Conservation (phyloP, 345 rosid genomes). For the Melaleuca quinquenervia region DNA sequence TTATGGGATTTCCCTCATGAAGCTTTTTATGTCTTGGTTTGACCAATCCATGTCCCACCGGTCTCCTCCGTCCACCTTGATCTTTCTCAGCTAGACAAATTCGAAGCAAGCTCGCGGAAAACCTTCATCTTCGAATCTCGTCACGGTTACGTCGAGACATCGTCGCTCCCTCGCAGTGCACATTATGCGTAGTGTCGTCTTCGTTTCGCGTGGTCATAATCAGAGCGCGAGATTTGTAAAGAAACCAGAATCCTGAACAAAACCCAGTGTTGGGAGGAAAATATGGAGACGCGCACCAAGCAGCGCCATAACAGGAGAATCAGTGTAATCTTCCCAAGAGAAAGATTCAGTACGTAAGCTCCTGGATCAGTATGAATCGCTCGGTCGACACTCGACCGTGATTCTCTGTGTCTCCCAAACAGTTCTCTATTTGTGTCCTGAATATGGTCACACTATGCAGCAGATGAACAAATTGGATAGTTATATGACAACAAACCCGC, state of each 20-base stretch:
- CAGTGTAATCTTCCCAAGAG: not conserved
- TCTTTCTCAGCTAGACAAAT: not conserved
- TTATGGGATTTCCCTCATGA: no score
- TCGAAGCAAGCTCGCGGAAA: not conserved
- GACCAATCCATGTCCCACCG: not conserved
- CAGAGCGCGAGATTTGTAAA: not conserved
- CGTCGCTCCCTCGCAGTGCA: not conserved
- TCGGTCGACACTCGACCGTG: not conserved
- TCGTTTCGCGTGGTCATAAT: not conserved
- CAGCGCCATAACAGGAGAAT: not conserved
- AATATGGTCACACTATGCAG: not conserved
- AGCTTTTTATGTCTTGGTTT: no score
- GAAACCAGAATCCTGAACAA: not conserved
- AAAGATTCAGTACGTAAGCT: not conserved
- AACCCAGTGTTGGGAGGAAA: not conserved
- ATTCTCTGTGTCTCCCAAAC: not conserved
- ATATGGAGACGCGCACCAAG: not conserved
- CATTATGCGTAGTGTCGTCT: not conserved
- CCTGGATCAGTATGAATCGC: not conserved
- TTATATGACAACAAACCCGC: not conserved
- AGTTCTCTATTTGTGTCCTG: not conserved
- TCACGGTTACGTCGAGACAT: not conserved
- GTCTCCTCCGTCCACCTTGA: not conserved
- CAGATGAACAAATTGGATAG: not conserved
- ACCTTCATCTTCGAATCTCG: not conserved